Conservation (phyloP, 805 yeast species). For the Lipomyces anomalus region DNA sequence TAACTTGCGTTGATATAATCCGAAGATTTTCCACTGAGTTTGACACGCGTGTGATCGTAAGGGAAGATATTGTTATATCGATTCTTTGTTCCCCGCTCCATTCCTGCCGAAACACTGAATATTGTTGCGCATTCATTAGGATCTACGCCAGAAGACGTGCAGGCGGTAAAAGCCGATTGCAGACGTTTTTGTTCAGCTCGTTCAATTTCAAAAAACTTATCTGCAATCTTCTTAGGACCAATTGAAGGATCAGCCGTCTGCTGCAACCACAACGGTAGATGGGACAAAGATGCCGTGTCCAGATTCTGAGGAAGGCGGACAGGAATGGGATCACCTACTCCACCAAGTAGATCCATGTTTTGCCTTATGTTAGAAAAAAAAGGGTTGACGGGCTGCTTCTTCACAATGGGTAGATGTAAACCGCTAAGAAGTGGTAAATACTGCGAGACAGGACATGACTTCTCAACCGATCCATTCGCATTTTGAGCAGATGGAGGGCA, state of each 20-base stretch:
- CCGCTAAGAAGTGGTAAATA: slow-evolving; percentile 29
- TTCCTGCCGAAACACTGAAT: slow-evolving; percentile 45
- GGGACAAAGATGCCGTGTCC: slow-evolving; percentile 5
- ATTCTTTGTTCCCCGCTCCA: slow-evolving; percentile 75
- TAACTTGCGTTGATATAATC: slow-evolving; percentile 88
- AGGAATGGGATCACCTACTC: slow-evolving; percentile 29
- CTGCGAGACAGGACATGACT: no score
- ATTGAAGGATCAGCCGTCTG: slow-evolving; percentile 34
- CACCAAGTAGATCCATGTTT: slow-evolving; percentile 27
- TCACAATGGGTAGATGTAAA: slow-evolving; percentile 24
- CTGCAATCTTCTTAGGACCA: slow-evolving; percentile 40
- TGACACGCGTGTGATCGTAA: slow-evolving; percentile 78
- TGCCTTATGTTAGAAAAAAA: slow-evolving; percentile 30
- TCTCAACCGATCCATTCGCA: no score
- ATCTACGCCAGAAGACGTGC: not conserved
- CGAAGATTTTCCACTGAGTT: slow-evolving; percentile 35
- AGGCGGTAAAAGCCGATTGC: slow-evolving; percentile 37
- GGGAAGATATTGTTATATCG: slow-evolving; percentile 86
- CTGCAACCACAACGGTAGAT: slow-evolving; percentile 54
- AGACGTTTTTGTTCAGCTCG: slow-evolving; percentile 62
- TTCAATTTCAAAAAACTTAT: slow-evolving; percentile 63
- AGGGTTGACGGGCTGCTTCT: slow-evolving; percentile 26
- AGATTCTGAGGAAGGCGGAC: slow-evolving; percentile 21
- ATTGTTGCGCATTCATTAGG: slow-evolving; percentile 23
- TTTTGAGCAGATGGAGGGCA: no score